phyloP scores from a whole-genome alignment of 306 rosid genomes.

The Datisca glomerata region DNA sequence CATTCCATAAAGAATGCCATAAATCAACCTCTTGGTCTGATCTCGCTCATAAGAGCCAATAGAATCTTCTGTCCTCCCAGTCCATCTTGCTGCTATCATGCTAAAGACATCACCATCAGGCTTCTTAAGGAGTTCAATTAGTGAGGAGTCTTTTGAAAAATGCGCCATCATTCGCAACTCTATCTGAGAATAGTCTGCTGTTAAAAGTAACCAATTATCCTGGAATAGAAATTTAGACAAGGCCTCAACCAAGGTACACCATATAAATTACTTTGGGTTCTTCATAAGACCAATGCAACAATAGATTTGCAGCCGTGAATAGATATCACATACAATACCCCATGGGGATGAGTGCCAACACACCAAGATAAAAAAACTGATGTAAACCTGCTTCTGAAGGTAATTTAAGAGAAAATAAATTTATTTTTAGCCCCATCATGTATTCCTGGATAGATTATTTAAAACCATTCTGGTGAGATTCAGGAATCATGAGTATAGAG shows the following conservation, averaged over 20 bases:
- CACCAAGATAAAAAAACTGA: too few species aligned
- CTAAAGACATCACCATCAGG: conserved; percentile 72
- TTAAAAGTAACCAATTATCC: conserved; percentile 83
- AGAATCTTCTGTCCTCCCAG: conserved; percentile 54
- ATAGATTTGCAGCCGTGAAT: too few species aligned
- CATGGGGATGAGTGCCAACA: too few species aligned
- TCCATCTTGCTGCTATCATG: conserved; percentile 92
- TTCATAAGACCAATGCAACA: conserved; percentile 6
- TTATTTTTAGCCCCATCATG: too few species aligned
- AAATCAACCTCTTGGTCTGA: conserved; percentile 82
- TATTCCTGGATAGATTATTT: too few species aligned
- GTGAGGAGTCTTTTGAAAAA: conserved; percentile 70
- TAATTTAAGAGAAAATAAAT: too few species aligned
- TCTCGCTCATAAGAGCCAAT: conserved; percentile 60
- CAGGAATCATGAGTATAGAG: too few species aligned
- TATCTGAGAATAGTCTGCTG: conserved; percentile 97
- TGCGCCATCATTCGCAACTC: conserved; percentile 97
- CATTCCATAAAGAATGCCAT: conserved; percentile 98
- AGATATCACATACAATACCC: too few species aligned
- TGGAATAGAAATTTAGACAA: conserved; percentile 22
- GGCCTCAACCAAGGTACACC: conserved; percentile 10
- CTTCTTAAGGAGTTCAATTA: conserved; percentile 62
- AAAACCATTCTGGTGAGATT: too few species aligned
- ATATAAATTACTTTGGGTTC: too few species aligned
- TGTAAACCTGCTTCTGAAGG: too few species aligned